Evolutionary conservation across 2,329 filamentous ascomycete species (phyloP), one percentile per base, ranked within the genome.

Genomic region (Curvularia spicifera): DNA sequence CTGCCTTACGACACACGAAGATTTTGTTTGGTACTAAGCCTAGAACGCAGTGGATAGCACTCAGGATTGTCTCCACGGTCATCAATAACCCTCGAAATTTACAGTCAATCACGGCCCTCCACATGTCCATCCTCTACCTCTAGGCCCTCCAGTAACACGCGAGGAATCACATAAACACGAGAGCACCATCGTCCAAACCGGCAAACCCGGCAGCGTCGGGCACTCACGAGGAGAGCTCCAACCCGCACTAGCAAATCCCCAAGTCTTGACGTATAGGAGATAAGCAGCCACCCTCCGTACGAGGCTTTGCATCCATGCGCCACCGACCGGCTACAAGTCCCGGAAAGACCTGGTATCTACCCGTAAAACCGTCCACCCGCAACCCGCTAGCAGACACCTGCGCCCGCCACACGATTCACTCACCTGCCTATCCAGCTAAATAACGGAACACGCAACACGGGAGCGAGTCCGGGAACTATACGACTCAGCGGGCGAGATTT

Each of bases 301-400:
- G 9, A 31, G 29, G 9, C 4, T 12, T 7, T 31, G 29, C 29
- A 12, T 57, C 53, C 54, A 42, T 53, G 60, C 29, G 10, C 29
- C 29, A 31, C 10, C 60, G 44, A 62, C 65, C 64, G 69, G 68
- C 33, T 49, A 49, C 31, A 66, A 63, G 63, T 31, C 5, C 10
- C 29, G 29, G 10, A 31, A 12, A 6, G 1, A 31, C 1, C 9
- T 31, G 29, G 9, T 4, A 29, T 1, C 28, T 29, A 31, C 29
- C 29, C 29, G 29, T 12, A 31, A 31, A 31, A 12, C 29, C 29
- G 9, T 28, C 29, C 7, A 31, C 29, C 29, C 29, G 29, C 29
- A 31, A 31, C 29, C 29, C 29, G 29, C 29, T 31, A 12, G 9
- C 10, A 12, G 10, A 31, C 29, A 31, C 5, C 26, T 7, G 26